Conservation (phyloP, 306 rosid genomes). For the Elaeagnus macrophylla region DNA sequence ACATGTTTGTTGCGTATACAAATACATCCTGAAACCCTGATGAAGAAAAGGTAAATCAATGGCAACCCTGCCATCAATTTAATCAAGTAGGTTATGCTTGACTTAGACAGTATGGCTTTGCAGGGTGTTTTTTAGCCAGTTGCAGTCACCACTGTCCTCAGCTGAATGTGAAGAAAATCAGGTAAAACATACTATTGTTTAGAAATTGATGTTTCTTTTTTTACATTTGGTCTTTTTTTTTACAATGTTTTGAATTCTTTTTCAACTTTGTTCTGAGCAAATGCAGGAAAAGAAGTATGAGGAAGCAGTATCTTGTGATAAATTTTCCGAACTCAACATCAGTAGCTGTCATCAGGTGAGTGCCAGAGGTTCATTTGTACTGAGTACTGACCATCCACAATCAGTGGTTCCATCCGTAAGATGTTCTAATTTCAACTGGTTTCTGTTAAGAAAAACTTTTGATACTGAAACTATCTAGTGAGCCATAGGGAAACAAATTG, state of each 20-base stretch:
- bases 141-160: constrained; percentile 43
- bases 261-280: constrained; percentile 26
- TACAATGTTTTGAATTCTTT: constrained; percentile 18
- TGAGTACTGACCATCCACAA: no score
- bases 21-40: no score
- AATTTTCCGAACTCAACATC: constrained; percentile 52
- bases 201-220: constrained; percentile 14
- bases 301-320: constrained; percentile 46
- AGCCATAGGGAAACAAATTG: neutral
- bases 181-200: constrained; percentile 37
- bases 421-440: no score
- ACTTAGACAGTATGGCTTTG: constrained; percentile 19
- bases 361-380: constrained; percentile 9
- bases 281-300: constrained; percentile 46
- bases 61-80: neutral
- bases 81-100: neutral
- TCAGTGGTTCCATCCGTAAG: no score
- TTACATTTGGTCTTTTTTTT: constrained; percentile 6
- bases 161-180: constrained; percentile 49
- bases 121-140: constrained; percentile 65
- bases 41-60: neutral
- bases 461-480: neutral
- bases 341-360: constrained; percentile 43
- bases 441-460: neutral
- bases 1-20: no score